Percentiles rank a stretch among this genome's conserved stretches.
These are phyloP conservation scores for Metarhizium guizhouense DNA, from an alignment of 2,329 filamentous ascomycete species.

Conservation along the genomic window DNA sequence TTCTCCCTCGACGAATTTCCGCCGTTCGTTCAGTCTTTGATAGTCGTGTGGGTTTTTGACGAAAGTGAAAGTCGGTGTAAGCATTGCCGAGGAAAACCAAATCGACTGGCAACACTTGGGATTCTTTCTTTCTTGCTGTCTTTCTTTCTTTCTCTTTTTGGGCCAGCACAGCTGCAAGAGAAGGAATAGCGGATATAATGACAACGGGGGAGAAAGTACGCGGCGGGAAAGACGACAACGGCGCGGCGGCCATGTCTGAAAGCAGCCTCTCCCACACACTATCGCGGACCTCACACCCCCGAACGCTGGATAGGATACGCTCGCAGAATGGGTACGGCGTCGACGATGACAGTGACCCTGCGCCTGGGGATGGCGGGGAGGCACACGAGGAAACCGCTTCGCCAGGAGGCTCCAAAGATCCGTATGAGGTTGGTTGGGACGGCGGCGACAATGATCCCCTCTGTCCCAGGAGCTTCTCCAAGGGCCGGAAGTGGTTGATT, in stretches of 20 bases:
- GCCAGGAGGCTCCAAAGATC: conserved; percentile 26
- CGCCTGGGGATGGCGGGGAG: conserved; percentile 7
- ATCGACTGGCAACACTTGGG: no score
- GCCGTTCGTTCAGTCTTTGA: no score
- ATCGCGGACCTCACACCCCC: background rate
- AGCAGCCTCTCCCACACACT: background rate
- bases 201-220: background rate
- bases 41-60: no score
- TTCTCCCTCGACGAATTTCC: no score
- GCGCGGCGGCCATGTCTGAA: background rate
- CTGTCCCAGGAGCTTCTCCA: conserved; percentile 62
- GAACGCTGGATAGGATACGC: conserved; percentile 9
- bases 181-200: background rate
- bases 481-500: conserved; percentile 68
- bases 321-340: conserved; percentile 38
- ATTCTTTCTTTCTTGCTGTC: no score
- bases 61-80: no score
- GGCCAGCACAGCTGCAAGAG: no score
- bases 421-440: conserved; percentile 68
- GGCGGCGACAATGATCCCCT: conserved; percentile 60
- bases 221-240: background rate
- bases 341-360: conserved; percentile 13
- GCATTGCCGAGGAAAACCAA: no score
- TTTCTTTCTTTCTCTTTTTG: no score
- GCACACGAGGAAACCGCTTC: background rate